Evolutionary conservation across 306 rosid genomes (phyloP), one percentile per base, ranked within the genome.

Genomic region (Alnus glutinosa): DNA sequence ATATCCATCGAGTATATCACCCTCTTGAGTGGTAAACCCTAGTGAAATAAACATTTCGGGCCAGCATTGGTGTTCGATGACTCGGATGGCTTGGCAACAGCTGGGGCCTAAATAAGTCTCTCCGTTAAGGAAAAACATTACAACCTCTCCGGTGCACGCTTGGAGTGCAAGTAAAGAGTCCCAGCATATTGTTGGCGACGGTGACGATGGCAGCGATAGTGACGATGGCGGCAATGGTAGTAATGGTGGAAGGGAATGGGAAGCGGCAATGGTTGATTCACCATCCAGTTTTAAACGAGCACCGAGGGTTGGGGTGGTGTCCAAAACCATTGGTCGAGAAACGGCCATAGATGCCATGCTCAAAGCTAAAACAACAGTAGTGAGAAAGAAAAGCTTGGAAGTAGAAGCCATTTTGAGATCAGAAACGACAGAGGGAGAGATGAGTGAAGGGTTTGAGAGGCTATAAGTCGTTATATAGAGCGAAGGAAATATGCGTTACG

Each of bases 61-160:
- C 97, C 96, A 88, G 62, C 97, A 92, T 13, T 89, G 86, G 18
- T 74, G 92, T 3, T 78, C 85, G 68, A 89, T 86, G 14, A 84
- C 79, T 61, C 77, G 37, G 36, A 89, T 81, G 66, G 93, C 91
- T 16, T 76, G 72, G 69, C 94, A 92, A 37, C 97, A 92, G 7
- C 77, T 76, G 4, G 78, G 78, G 1, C 96, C 92, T 58, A 92
- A 55, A 76, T 84, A 71, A 0, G 90, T 42, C 74, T 90, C 86
- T 1, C 93, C 91, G 19, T 85, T 89, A 6, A 89, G 37, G 67
- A 90, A 90, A 82, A 92, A 92, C 16, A 76, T 36, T 44, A 90
- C 55, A 0, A 89, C 82, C 72, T 90, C 96, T 0, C 91, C 87
- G 7, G 85, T 83, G 77, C 97, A 90, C 9, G 92, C 82, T 75